Evolutionary conservation across 345 rosid species (phyloP).

Genomic region (Lagerstroemia speciosa): DNA sequence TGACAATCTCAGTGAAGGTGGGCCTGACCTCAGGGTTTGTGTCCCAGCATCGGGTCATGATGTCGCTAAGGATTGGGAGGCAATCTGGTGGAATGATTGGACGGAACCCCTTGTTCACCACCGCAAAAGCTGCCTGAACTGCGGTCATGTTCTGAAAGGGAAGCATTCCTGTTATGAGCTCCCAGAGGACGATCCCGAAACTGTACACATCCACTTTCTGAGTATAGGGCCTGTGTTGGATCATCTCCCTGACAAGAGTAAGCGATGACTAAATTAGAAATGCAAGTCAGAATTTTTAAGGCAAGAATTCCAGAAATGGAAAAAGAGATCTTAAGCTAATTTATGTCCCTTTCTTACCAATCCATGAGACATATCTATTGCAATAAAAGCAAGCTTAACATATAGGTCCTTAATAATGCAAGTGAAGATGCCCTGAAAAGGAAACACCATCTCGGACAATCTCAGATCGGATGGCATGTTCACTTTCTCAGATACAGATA

Average conservation of each 20-base stretch:
- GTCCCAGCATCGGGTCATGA: slow-evolving; percentile 39
- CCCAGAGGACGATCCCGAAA: slow-evolving; percentile 44
- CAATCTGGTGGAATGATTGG: slow-evolving; percentile 28
- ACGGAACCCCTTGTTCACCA: slow-evolving; percentile 31
- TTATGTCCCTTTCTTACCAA: neutral
- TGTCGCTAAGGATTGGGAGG: slow-evolving; percentile 26
- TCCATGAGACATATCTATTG: neutral
- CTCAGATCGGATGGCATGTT: neutral
- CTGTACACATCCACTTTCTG: slow-evolving; percentile 45
- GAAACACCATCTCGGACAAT: neutral
- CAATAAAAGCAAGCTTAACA: neutral
- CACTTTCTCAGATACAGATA: neutral
- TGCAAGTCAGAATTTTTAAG: neutral
- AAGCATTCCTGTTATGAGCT: slow-evolving; percentile 31
- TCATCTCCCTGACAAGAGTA: slow-evolving; percentile 29
- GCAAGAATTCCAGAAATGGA: neutral
- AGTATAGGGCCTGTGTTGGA: slow-evolving; percentile 34
- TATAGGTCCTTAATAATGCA: neutral
- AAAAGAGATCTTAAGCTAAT: neutral
- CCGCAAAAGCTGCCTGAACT: slow-evolving; percentile 40
- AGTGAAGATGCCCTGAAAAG: neutral
- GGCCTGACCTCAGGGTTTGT: slow-evolving; percentile 33
- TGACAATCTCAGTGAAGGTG: slow-evolving; percentile 25
- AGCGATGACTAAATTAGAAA: neutral
- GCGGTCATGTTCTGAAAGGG: slow-evolving; percentile 42